Base-by-base conservation (phyloP, 2,329 filamentous ascomycete genomes). In the Fusarium phyllophilum region DNA sequence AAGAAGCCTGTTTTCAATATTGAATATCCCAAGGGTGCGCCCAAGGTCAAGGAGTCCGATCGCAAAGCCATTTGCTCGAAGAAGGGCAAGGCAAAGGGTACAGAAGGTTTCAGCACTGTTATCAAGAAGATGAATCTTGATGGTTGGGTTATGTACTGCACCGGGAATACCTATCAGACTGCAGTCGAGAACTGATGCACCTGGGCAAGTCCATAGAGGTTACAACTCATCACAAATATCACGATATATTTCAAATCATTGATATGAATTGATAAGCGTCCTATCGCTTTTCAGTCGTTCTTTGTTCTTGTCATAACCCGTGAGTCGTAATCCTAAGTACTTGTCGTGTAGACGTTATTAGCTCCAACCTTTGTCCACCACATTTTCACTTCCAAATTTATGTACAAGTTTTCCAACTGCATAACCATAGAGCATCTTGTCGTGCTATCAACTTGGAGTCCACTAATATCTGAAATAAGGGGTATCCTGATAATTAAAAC, bases 1-100 rank as follows among this genome's bases (percentile, higher is more conserved):
- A 84, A 85, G 38, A 93, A 93, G 80, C 91, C 92, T 4, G 91
- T 94, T 38, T 93, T 93, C 79, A 89, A 93, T 78, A 92, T 94
- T 71, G 92, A 94, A 82, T 94, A 94, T 77, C 90, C 90, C 6
- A 83, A 87, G 48, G 85, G 84, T 14, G 86, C 85, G 13, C 80
- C 80, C 81, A 66, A 74, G 7, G 82, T 88, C 26, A 76, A 79
- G 8, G 57, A 75, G 8, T 66, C 71, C 26, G 72, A 82, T 70
- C 79, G 84, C 72, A 67, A 80, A 9, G 76, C 79, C 12, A 84
- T 85, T 29, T 92, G 90, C 78, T 81, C 82, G 6, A 62, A 67
- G 44, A 63, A 72, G 46, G 82, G 80, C 29, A 75, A 78, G 20
- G 85, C 85, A 10, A 72, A 79, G 6, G 86, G 83, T 6, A 84